Base-by-base conservation (phyloP, 78 protist species). In the Dictyostelium discoideum region DNA sequence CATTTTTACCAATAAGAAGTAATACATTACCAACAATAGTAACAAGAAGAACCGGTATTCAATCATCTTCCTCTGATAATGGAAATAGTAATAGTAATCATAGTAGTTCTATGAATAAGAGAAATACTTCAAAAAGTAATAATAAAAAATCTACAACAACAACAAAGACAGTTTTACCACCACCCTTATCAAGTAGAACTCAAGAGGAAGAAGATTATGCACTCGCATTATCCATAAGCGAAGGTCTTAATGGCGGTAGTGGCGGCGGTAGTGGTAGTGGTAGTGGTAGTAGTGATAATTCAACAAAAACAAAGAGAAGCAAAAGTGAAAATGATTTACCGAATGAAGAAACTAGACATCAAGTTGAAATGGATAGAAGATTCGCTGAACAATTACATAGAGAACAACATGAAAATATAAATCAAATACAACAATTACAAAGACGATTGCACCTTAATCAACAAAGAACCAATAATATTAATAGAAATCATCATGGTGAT, bases 301-400 rank as follows among this genome's bases (percentile, higher is more conserved):
- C 46, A 74, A n/a, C 26, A 20, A 20, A 16, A 60, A 1, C n/a
- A 20, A 60, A 60, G 22, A 69, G 77, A 69, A 24, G 22, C 6
- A 69, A 69, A 24, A 69, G 77, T 26, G 77, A 69, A 69, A 8
- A 37, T 1, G 8, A 29, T 69, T 26, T 69, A 26, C 42, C 24
- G 37, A 29, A 2, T 24, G 18, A 8, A n/a, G 77, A 69, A 11
- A 26, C 42, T 11, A 69, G 26, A 29, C 32, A 5, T 3, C 81
- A 74, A 74, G 81, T 29, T 29, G 81, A 74, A 74, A 37, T 74
- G 37, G 81, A 74, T 74, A 74, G 81, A 74, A 13, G 22, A 74
- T 74, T 74, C 37, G 81, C 81, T 10, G n/a, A 37, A 18, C 42
- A 37, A 74, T 32, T 74, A 16, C 3, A 74, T 10, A 37, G 39